A percentile compares a stretch with the other conserved stretches of the same genome.
These are phyloP conservation scores for Alectoria sarmentosa DNA, from an alignment of 495 filamentous ascomycete species.

Conservation along the genomic window DNA sequence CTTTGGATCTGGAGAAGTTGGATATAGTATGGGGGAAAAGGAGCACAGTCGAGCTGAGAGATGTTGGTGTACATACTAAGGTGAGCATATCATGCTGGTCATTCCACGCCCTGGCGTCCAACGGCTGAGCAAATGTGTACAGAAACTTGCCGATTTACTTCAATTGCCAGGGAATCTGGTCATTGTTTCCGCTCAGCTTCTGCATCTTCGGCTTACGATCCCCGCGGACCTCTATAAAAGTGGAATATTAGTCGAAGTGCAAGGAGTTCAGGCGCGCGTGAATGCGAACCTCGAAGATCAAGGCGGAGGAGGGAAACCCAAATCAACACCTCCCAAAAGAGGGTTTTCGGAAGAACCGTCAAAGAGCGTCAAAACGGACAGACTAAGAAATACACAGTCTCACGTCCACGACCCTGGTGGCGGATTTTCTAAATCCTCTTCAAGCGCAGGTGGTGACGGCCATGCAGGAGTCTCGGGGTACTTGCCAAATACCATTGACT, in stretches of 20 bases:
- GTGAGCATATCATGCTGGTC: slow-evolving; percentile 37
- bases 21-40: slow-evolving; percentile 70
- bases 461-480: slow-evolving; percentile 31
- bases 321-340: neutral
- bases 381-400: slow-evolving; percentile 15
- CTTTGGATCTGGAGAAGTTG: slow-evolving; percentile 69
- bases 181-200: slow-evolving; percentile 61
- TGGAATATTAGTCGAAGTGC: slow-evolving; percentile 67
- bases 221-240: slow-evolving; percentile 76
- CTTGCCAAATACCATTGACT: slow-evolving; percentile 70
- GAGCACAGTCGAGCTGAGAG: slow-evolving; percentile 69
- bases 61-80: slow-evolving; percentile 69
- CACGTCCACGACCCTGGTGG: slow-evolving; percentile 25
- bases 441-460: slow-evolving; percentile 16
- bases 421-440: neutral
- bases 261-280: slow-evolving; percentile 63
- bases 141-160: slow-evolving; percentile 71
- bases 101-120: neutral
- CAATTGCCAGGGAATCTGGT: slow-evolving; percentile 62
- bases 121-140: slow-evolving; percentile 25
- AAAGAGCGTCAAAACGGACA: slow-evolving; percentile 16
- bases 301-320: neutral
- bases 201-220: slow-evolving; percentile 65
- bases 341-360: neutral
- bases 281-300: slow-evolving; percentile 14